Evolutionary conservation across 108 stramenopile genomes (phyloP), one percentile per base, ranked within the genome.

Genomic region (Discostella stelligeroides): DNA sequence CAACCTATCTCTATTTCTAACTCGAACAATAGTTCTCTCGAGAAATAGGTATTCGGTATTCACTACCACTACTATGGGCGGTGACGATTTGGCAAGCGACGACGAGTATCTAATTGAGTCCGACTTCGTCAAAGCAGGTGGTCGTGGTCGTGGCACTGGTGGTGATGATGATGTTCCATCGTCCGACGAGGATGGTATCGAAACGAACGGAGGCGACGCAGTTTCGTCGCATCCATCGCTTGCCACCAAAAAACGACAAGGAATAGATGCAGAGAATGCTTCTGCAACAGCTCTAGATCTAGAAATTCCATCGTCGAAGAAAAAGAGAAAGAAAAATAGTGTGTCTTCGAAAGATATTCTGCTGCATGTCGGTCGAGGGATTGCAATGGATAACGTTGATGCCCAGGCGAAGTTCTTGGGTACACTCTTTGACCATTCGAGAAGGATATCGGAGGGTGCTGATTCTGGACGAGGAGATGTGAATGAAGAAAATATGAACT

Each of bases 71-170:
- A 83, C 46, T 41, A 90, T 89, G 88, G 92, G 92, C 28, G 92
- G 92, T 55, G 92, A 93, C 74, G 92, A 93, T 79, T 70, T 92
- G 17, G 86, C 79, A 60, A 86, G 86, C 54, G 92, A 92, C 56
- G 91, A 92, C 61, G 91, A 92, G 64, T 92, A 75, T 64, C 63
- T 88, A 66, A 62, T 66, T 46, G 81, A 66, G 3, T 61, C 78
- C 14, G 47, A 81, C 43, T 47, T 29, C 43, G 24, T 41, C 30
- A 13, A 54, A 27, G 7, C 42, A 7, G 6, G 41, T 12, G 24
- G 17, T 23, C 34, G 34, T 34, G 43, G 7, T 7, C 38, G 68
- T 30, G 68, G 45, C 20, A 57, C 53, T 14, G 61, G 42, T 0
- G 43, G 21, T 21, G 60, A 18, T n/a, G 61, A 49, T 0, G 43